Percentiles rank a stretch among this genome's conserved stretches.
Conservation (phyloP, 768 basidiomycete genomes). For the Lentinula detonsa region DNA sequence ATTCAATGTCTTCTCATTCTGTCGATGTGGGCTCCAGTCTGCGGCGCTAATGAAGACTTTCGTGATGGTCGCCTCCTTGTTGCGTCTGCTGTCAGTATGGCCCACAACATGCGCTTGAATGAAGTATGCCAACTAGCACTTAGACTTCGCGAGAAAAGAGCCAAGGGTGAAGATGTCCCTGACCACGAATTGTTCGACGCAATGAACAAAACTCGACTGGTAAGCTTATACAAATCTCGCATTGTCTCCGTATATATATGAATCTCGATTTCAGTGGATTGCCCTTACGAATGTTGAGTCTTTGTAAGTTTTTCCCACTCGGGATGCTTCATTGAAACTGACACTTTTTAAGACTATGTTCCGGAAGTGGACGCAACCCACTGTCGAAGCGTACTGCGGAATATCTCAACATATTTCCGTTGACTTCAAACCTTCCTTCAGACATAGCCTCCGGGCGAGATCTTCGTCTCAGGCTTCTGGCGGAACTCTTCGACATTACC, state of each 20-base stretch:
- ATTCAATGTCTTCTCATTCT: constrained; percentile 33
- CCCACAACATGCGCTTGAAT: constrained; percentile 32
- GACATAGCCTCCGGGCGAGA: constrained; percentile 20
- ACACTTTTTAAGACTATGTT: constrained; percentile 22
- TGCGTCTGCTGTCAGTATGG: constrained; percentile 33
- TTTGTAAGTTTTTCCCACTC: constrained; percentile 18
- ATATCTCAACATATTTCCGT: constrained; percentile 20
- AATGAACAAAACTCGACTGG: constrained; percentile 31
- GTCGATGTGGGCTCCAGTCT: constrained; percentile 33
- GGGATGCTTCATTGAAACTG: not conserved
- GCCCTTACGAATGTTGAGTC: constrained; percentile 25
- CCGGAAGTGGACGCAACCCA: constrained; percentile 29
- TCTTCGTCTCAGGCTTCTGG: constrained; percentile 25
- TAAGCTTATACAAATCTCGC: constrained; percentile 14
- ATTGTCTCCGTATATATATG: not conserved
- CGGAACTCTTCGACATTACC: constrained; percentile 22
- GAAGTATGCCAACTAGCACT: constrained; percentile 25
- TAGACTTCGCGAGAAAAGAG: constrained; percentile 18
- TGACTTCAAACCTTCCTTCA: constrained; percentile 20
- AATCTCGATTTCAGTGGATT: constrained; percentile 24
- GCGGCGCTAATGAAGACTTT: constrained; percentile 8
- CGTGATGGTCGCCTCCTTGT: not conserved
- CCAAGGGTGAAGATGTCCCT: constrained; percentile 15
- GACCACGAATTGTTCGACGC: constrained; percentile 18
- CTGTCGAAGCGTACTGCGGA: constrained; percentile 22